These are phyloP conservation scores for Ophiosphaerella herpotricha DNA, from an alignment of 2,329 filamentous ascomycete species.

Conservation along the genomic window DNA sequence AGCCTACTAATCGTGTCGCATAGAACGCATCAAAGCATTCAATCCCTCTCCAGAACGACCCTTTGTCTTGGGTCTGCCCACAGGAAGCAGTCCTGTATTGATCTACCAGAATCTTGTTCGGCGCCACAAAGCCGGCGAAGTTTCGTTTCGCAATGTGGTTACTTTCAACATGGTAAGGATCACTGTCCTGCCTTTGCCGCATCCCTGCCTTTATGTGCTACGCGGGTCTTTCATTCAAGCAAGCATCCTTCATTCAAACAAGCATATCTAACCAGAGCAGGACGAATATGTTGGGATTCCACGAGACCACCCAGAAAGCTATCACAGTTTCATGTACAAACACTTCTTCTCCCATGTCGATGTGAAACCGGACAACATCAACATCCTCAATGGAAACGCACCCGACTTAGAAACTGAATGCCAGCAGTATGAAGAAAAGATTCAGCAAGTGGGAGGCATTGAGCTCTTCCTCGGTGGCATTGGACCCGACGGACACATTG, in stretches of 20 bases:
- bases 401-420: constrained; percentile 76
- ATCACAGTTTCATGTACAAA: constrained; percentile 93
- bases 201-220: constrained; percentile 20
- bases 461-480: constrained; percentile 86
- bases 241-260: constrained; percentile 7
- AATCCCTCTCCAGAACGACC: constrained; percentile 72
- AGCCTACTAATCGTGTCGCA: constrained; percentile 30
- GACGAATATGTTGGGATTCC: constrained; percentile 88
- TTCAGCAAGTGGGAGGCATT: constrained; percentile 75
- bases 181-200: constrained; percentile 10
- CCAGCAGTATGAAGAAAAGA: constrained; percentile 77
- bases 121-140: constrained; percentile 71
- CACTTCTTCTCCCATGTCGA: constrained; percentile 88
- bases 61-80: constrained; percentile 83
- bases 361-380: constrained; percentile 78
- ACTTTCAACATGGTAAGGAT: constrained; percentile 83
- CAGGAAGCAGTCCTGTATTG: constrained; percentile 77
- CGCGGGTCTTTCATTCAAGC: constrained; percentile 20
- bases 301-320: constrained; percentile 81
- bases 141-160: constrained; percentile 86
- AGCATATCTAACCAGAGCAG: constrained; percentile 48
- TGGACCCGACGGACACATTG: constrained; percentile 84
- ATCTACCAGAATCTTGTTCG: constrained; percentile 78
- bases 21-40: constrained; percentile 78
- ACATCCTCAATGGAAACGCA: constrained; percentile 83